Base-by-base conservation (phyloP, 176 grass and related monocot genomes). In the Oryza rufipogon region DNA sequence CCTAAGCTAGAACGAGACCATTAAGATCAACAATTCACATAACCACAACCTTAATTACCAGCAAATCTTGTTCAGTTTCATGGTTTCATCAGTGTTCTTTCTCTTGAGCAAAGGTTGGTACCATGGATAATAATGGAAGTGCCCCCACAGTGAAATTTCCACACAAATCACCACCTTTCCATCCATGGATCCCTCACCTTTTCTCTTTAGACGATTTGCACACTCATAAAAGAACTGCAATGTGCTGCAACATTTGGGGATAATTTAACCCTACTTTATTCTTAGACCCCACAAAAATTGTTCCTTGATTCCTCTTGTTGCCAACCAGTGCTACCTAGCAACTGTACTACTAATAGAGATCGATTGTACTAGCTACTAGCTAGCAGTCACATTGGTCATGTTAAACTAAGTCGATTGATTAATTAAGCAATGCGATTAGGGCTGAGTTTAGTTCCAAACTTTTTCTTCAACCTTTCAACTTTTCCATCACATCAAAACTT, bases 301-400 rank as follows among this genome's bases (percentile, higher is more conserved):
- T 76, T 85, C 82, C 54, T 76, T 26, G 41, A 69, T 84, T 87
- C 47, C 70, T 71, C 14, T 65, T 83, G 73, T 65, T 83, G 73
- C 34, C 56, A 10, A 11, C 1, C 20, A 65, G 3, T 63, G 32
- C 7, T 48, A 15, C 9, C 22, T 1, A 49, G 66, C 26, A 16
- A 61, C 58, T 60, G 7, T n/a, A n/a, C 16, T 60, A 60, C 54
- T n/a, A n/a, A 41, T 64, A 60, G 22, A 60, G 22, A 25, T 33
- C 39, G 39, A 41, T 41, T 23, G 64, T 81, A 86, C 41, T 67
- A 36, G 15, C 16, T 63, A 63, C 16, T 63, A 63, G n/a, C 7
- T 23, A 20, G 6, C 13, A 20, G 8, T 2, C 68, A 52, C 16
- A 30, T 30, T 66, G 68, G 45, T 73, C 11, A 36, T 64, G 52